Evolutionary conservation across 768 basidiomycete species (phyloP).

Genomic region (Pleurotus cornucopiae): DNA sequence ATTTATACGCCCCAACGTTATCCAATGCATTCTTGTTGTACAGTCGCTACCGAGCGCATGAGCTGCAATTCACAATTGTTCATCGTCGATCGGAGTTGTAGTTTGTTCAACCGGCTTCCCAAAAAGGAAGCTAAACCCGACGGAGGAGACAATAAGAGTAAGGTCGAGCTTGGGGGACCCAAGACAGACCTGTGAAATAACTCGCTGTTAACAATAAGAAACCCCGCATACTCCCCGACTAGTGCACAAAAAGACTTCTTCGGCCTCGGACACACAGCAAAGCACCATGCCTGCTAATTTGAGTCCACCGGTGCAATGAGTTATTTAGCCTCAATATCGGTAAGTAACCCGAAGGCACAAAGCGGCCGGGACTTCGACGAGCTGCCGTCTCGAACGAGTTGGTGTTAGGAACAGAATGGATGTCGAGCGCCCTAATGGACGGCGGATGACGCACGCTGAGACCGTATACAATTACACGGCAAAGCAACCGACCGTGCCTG

Average conservation of each 20-base stretch:
- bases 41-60: neutral
- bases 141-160: constrained; percentile 3
- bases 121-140: neutral
- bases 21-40: neutral
- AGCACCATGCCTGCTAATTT: no score
- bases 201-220: constrained; percentile 8
- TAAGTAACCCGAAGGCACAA: no score
- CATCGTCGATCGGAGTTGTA: no score
- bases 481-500: neutral
- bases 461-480: no score
- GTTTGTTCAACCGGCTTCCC: neutral
- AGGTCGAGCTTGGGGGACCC: neutral
- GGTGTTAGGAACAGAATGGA: no score
- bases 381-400: no score
- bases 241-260: constrained; percentile 8
- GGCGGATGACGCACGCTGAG: no score
- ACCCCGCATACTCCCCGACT: constrained; percentile 5
- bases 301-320: no score
- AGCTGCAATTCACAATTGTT: constrained; percentile 1
- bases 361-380: no score
- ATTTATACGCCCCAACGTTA: neutral
- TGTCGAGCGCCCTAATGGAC: no score
- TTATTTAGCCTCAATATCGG: no score
- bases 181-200: neutral
- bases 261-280: neutral